Evolutionary conservation across 768 basidiomycete species (phyloP).

Genomic region (Trametes meyenii): DNA sequence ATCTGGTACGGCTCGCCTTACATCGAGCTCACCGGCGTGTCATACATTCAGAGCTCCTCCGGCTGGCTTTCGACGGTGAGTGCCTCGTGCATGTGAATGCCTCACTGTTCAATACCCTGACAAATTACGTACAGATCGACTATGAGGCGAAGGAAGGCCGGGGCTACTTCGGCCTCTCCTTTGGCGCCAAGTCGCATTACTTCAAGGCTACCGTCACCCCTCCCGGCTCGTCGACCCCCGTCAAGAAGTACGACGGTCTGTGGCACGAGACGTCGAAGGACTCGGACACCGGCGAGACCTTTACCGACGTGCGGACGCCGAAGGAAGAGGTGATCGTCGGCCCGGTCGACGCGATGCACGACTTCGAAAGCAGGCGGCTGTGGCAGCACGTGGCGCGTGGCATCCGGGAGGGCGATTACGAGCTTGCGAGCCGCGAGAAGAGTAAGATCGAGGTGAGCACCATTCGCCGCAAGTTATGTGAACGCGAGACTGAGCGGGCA

Average conservation of each 20-base stretch:
- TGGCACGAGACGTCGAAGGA: constrained; percentile 76
- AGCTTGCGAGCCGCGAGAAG: constrained; percentile 88
- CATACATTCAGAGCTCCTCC: constrained; percentile 71
- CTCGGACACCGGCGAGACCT: constrained; percentile 48
- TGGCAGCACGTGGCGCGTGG: constrained; percentile 90
- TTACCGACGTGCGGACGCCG: constrained; percentile 75
- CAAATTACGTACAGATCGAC: constrained; percentile 52
- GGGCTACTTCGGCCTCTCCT: constrained; percentile 78
- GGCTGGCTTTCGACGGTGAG: constrained; percentile 60
- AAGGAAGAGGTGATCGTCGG: constrained; percentile 77
- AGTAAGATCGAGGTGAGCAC: constrained; percentile 78
- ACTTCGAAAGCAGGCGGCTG: constrained; percentile 84
- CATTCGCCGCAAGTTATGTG: neutral
- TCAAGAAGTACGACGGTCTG: constrained; percentile 72
- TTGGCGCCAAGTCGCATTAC: constrained; percentile 74
- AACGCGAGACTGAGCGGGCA: neutral
- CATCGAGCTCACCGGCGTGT: constrained; percentile 86
- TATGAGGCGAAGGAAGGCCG: constrained; percentile 98
- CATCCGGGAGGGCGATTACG: constrained; percentile 90
- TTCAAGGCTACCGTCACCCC: constrained; percentile 83
- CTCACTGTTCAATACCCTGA: neutral
- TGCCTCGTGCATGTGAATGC: neutral
- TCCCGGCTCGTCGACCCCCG: constrained; percentile 40
- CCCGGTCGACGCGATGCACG: constrained; percentile 65
- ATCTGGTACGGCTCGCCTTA: constrained; percentile 90